phyloP scores from a whole-genome alignment of 2,329 filamentous ascomycete species.

The Huntiella savannae region DNA sequence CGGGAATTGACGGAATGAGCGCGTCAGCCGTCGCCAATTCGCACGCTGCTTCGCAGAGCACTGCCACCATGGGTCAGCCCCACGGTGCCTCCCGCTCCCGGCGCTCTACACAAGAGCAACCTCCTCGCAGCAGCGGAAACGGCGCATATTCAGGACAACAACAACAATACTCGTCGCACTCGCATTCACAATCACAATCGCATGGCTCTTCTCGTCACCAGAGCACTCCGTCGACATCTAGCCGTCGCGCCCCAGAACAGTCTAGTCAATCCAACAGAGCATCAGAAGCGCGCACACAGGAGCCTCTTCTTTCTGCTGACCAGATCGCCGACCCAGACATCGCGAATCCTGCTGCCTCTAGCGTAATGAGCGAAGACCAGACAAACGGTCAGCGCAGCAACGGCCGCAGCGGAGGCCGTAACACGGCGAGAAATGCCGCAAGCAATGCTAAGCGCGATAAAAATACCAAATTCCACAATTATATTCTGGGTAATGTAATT shows the following conservation, averaged over 20 bases:
- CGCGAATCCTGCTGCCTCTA: constrained; percentile 24
- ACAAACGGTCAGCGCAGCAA: constrained; percentile 20
- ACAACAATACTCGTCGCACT: background rate
- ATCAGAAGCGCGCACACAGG: constrained; percentile 14
- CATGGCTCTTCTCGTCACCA: constrained; percentile 3
- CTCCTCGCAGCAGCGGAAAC: constrained; percentile 21
- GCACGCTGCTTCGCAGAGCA: constrained; percentile 16
- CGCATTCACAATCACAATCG: constrained; percentile 4
- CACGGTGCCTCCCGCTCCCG: constrained; percentile 13
- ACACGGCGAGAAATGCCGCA: constrained; percentile 4
- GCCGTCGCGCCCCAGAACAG: constrained; percentile 1
- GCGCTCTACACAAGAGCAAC: constrained; percentile 19
- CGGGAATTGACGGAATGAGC: constrained; percentile 12
- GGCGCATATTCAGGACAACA: constrained; percentile 6
- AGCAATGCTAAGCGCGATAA: constrained; percentile 34
- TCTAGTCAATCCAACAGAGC: constrained; percentile 13
- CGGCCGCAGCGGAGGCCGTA: constrained; percentile 8
- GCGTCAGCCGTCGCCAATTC: constrained; percentile 5
- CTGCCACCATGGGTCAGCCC: constrained; percentile 12
- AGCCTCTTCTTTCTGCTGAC: constrained; percentile 8
- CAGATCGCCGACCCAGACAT: constrained; percentile 23
- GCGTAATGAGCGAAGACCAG: constrained; percentile 22
- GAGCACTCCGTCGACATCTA: background rate
- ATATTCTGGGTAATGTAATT: constrained; percentile 85
- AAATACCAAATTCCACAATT: constrained; percentile 78